phyloP scores from a whole-genome alignment of 2,329 filamentous ascomycete species.

The Dactylellina parvicollis region DNA sequence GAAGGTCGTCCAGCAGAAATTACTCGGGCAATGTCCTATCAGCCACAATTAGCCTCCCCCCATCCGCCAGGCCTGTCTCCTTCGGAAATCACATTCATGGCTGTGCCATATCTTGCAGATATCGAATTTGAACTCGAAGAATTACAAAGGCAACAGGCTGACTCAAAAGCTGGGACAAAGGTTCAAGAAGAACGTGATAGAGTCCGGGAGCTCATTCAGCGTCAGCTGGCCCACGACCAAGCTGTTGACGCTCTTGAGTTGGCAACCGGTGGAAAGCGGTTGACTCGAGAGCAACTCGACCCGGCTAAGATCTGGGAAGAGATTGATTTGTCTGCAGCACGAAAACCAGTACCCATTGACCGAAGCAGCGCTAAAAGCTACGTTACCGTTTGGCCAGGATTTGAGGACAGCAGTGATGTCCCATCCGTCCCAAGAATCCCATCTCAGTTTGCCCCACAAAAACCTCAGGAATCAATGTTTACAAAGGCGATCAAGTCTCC shows the following conservation, averaged over 20 bases:
- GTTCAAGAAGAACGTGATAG: slow-evolving; percentile 41
- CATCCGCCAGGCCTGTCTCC: slow-evolving; percentile 45
- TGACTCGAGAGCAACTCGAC: slow-evolving; percentile 36
- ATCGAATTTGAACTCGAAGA: slow-evolving; percentile 43
- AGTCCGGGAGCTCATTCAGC: slow-evolving; percentile 46
- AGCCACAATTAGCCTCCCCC: slow-evolving; percentile 22
- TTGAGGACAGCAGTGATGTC: slow-evolving; percentile 2
- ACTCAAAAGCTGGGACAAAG: slow-evolving; percentile 18
- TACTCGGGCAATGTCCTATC: slow-evolving; percentile 42
- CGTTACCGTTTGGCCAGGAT: slow-evolving; percentile 32
- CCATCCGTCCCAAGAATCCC: slow-evolving; percentile 46
- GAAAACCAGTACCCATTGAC: slow-evolving; percentile 11
- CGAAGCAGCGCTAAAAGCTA: slow-evolving; percentile 27
- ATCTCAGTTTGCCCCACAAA: not conserved
- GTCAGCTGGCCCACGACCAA: slow-evolving; percentile 48
- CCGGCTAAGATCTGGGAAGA: slow-evolving; percentile 49
- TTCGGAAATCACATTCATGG: slow-evolving; percentile 35
- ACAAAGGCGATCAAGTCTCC: slow-evolving; percentile 9
- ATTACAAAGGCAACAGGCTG: slow-evolving; percentile 5
- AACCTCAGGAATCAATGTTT: slow-evolving; percentile 9
- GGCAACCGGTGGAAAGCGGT: slow-evolving; percentile 46
- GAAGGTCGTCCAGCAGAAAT: slow-evolving; percentile 40
- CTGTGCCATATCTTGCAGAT: slow-evolving; percentile 40
- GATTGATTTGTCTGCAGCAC: slow-evolving; percentile 35
- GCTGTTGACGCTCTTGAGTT: slow-evolving; percentile 40